Base-by-base conservation (phyloP, 441 rosid genomes). In the Corymbia calophylla region DNA sequence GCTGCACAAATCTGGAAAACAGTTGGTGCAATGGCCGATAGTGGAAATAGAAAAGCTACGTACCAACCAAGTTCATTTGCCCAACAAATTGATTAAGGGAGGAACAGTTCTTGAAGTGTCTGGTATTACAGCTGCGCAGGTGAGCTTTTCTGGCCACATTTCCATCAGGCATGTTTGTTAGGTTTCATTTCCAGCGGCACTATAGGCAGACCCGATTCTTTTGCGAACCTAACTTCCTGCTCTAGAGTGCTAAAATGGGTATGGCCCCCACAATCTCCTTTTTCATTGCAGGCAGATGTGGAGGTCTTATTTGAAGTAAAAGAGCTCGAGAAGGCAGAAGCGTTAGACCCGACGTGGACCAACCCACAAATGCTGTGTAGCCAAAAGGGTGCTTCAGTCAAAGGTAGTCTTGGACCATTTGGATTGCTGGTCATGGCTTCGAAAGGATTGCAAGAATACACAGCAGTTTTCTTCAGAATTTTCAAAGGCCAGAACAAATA, bases 371-470 rank as follows among this genome's bases (percentile, higher is more conserved):
- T 92, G 88, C 91, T 95, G 1, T 97, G 99, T 60, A 94, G 94
- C 87, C 89, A 58, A 86, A 93, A 90, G 89, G 94, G 92, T 92
- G 94, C 95, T 10, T 94, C 97, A 29, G 96, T 90, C 47, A 91
- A 54, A 91, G 94, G 98, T n/a, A 88, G 93, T 58, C 23, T 96
- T 64, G 99, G 98, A 88, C 98, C 99, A 91, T 95, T 97, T 91
- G 98, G 98, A 88, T 88, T 97, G 77, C 92, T 93, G 90, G 96
- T 91, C 89, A 91, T 96, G 54, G 98, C 98, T 31, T 95, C 98
- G 9, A 73, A 94, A 47, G 93, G 91, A 86, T 88, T 93, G 89
- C 55, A 94, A 88, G 99, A 97, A 89, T 90, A 93, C 87, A 95
- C 99, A 7, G 92, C 97, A 23, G 95, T 96, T 23, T 97, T 95